Percentiles rank a stretch among this genome's conserved stretches.
These are phyloP conservation scores for Colletotrichum nymphaeae DNA, from an alignment of 2,329 filamentous ascomycete species.

Conservation along the genomic window DNA sequence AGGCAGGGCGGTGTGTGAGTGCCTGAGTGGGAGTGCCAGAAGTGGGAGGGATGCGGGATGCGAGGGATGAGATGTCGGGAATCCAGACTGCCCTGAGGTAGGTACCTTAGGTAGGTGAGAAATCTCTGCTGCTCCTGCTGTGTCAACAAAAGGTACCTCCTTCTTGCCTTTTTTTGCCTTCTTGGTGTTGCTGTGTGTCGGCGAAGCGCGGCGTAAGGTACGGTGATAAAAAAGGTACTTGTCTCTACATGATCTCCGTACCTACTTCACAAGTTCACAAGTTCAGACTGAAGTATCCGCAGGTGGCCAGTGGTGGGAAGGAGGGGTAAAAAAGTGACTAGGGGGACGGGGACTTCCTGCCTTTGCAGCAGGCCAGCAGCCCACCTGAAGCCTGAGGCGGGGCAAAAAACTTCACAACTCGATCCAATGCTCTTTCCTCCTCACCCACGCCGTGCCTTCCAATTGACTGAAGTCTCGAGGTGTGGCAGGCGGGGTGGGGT, in stretches of 20 bases:
- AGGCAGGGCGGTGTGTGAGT: constrained; percentile 8
- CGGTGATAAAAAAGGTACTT: neutral
- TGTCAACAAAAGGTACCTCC: neutral
- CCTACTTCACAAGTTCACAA: neutral
- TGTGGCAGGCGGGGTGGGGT: constrained; percentile 33
- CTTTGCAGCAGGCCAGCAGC: neutral
- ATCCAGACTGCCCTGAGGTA: neutral
- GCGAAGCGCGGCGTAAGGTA: constrained; percentile 3
- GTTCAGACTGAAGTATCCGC: too few species aligned
- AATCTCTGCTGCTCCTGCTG: constrained; percentile 30
- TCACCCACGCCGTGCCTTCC: too few species aligned
- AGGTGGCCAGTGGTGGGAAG: neutral
- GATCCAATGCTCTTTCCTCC: too few species aligned
- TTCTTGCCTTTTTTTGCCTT: neutral
- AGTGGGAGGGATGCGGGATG: neutral
- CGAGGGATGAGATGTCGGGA: constrained; percentile 1
- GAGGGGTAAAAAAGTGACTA: neutral
- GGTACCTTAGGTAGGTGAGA: neutral
- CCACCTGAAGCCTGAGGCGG: constrained; percentile 14
- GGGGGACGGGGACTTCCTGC: constrained; percentile 2
- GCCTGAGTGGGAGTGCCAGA: neutral
- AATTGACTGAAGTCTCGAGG: neutral
- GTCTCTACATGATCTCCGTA: neutral
- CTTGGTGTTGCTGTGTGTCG: constrained; percentile 6
- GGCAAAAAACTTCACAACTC: constrained; percentile 31